Base-by-base conservation (phyloP, 345 rosid species). In the Gossypium thurberi region DNA sequence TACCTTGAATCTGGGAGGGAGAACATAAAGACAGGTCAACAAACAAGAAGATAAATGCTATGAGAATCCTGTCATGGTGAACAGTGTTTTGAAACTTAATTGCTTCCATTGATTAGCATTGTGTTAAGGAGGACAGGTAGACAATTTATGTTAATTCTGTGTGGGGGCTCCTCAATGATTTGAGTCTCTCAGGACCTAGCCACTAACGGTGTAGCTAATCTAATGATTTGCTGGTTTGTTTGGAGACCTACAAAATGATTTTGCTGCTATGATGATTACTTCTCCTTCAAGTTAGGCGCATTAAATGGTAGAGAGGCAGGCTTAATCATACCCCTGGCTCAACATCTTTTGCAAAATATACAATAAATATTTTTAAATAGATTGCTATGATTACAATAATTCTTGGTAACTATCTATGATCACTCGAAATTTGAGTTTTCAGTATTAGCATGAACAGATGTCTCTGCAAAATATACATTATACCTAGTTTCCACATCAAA, bases 1-100 rank as follows among this genome's bases (percentile, higher is more conserved):
- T 83, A 82, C 87, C 87, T 81, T 81, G 84, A 57, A 72, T 43
- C 71, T 63, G 11, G 4, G 80, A 12, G 8, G 67, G 56, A 58
- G 59, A 78, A 55, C 75, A 79, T 8, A 10, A 26, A 37, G 65
- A 70, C 40, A 69, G 44, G 65, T 62, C 48, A 12, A 65, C 15
- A 0, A 75, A 77, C n/a, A 79, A 57, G 50, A 73, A 47, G 64
- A 71, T n/a, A n/a, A 74, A 23, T 59, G 59, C 72, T 60, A 62
- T 59, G 44, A 74, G 53, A 70, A 84, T 73, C 59, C 18, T 26
- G 58, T 61, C 52, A 47, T 60, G 46, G 56, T 52, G 60, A 57
- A 76, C 48, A 20, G 46, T 58, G 10, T 37, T n/a, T 18, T 28
- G 46, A 12, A 69, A 56, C 43, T 28, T 71, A 64, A 73, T 75